Base-by-base conservation (phyloP, 2,329 filamentous ascomycete genomes). In the Zasmidium angulare region DNA sequence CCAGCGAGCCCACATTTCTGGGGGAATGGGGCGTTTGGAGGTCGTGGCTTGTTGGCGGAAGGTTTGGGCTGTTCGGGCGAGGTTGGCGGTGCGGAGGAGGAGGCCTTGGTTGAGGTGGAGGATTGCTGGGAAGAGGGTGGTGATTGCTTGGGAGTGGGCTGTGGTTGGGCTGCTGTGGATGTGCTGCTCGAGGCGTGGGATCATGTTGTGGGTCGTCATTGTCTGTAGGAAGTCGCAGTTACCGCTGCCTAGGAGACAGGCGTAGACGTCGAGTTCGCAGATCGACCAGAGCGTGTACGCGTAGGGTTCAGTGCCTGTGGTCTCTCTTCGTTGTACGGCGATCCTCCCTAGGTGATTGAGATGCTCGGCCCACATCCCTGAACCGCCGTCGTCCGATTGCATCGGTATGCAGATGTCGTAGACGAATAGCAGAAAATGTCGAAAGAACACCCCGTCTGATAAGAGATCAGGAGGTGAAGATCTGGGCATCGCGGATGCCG, bases 401-500 rank as follows among this genome's bases (percentile, higher is more conserved):
- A 60, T 68, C 3, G 62, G 68, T 47, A 62, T 55, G 62, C 75
- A 70, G 60, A 84, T 80, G 72, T 85, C 83, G 66, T 85, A 85
- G 20, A 85, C 71, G 29, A 85, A 76, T 7, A 86, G 76, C 2
- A 86, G 71, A 61, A 84, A 84, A 68, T 86, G 82, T 1, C 82
- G 81, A 24, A 84, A 75, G 59, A 85, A 81, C 22, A 81, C 75
- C n/a, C 81, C 82, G 66, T 85, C 81, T 0, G 81, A 83, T 19
- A 80, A 76, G n/a, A 84, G 72, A 64, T 85, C 80, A 49, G 81
- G 75, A 12, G 78, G 73, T 46, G 75, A 79, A 56, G 81, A 77
- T 2, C 84, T 70, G 2, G 36, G 36, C 1, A 78, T 77, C 9
- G 79, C 76, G 23, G 69, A 63, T 21, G 67, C 61, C 3, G 67